Conservation (phyloP, 2,329 filamentous ascomycete genomes). For the Fusarium euwallaceae region DNA sequence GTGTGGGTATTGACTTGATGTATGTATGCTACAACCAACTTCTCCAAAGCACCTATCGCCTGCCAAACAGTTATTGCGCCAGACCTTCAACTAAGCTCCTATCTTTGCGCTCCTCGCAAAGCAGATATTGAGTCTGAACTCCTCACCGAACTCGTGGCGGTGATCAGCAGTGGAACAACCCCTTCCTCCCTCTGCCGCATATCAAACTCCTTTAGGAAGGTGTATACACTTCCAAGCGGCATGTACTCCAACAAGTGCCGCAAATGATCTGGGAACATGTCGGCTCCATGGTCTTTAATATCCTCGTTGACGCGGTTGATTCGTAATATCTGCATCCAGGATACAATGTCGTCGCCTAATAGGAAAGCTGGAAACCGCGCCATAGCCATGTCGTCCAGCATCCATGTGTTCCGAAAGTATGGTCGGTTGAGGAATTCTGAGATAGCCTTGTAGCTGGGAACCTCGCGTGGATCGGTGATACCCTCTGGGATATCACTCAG, state of each 20-base stretch:
- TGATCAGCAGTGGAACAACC: not conserved
- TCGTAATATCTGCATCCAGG: constrained; percentile 43
- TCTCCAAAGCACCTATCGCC: not conserved
- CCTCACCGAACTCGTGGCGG: constrained; percentile 36
- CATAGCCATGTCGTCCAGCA: constrained; percentile 41
- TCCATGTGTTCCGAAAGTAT: constrained; percentile 43
- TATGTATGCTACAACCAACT: not conserved
- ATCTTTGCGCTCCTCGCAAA: constrained; percentile 9
- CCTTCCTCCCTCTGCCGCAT: constrained; percentile 32
- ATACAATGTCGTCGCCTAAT: constrained; percentile 40
- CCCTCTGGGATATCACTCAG: constrained; percentile 41
- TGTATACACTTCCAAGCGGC: constrained; percentile 40
- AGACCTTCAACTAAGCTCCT: not conserved
- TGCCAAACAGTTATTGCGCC: not conserved
- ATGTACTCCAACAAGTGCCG: constrained; percentile 38
- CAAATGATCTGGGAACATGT: constrained; percentile 40
- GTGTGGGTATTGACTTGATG: not conserved
- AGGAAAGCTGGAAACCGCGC: constrained; percentile 40
- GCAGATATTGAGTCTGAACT: constrained; percentile 37
- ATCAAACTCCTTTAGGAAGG: constrained; percentile 42
- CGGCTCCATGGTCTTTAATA: constrained; percentile 39
- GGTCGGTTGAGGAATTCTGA: constrained; percentile 37
- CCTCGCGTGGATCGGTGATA: constrained; percentile 37
- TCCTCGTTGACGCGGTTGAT: constrained; percentile 44
- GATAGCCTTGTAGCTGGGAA: constrained; percentile 42